Evolutionary conservation across 495 filamentous ascomycete genomes (phyloP).

Genomic region (Tuber melanosporum): DNA sequence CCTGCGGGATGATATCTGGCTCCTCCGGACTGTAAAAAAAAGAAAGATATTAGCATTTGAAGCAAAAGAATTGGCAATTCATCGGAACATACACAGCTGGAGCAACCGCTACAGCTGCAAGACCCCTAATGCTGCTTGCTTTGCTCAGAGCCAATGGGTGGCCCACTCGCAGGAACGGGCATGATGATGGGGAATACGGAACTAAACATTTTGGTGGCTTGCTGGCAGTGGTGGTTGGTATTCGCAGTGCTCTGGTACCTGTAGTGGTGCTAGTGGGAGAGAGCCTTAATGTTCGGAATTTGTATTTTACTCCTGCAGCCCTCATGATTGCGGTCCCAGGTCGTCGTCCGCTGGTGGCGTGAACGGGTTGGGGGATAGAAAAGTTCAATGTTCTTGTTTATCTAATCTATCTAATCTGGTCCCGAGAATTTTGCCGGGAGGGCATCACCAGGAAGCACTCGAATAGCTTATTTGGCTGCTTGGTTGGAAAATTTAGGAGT

Average conservation of each 20-base stretch:
- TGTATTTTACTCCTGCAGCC: constrained; percentile 15
- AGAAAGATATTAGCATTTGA: constrained; percentile 8
- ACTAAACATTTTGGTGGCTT: neutral
- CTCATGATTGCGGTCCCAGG: constrained; percentile 25
- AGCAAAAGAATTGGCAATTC: neutral
- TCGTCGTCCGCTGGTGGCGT: constrained; percentile 6
- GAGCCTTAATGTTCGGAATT: constrained; percentile 36
- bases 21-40: constrained; percentile 9
- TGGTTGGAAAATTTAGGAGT: neutral
- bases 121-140: constrained; percentile 12
- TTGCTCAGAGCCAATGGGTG: constrained; percentile 17
- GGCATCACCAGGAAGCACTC: constrained; percentile 6
- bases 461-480: neutral
- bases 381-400: constrained; percentile 14
- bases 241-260: constrained; percentile 12
- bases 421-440: neutral
- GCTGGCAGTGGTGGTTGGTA: constrained; percentile 1
- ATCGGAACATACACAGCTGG: constrained; percentile 20
- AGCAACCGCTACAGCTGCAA: constrained; percentile 24
- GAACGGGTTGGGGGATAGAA: constrained; percentile 14
- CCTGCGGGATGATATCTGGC: constrained; percentile 28
- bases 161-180: constrained; percentile 15
- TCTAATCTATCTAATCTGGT: constrained; percentile 33
- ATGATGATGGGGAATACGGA: constrained; percentile 16
- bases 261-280: constrained; percentile 3